phyloP scores from a whole-genome alignment of 106 monocot genomes.

The Platanthera zijinensis region DNA sequence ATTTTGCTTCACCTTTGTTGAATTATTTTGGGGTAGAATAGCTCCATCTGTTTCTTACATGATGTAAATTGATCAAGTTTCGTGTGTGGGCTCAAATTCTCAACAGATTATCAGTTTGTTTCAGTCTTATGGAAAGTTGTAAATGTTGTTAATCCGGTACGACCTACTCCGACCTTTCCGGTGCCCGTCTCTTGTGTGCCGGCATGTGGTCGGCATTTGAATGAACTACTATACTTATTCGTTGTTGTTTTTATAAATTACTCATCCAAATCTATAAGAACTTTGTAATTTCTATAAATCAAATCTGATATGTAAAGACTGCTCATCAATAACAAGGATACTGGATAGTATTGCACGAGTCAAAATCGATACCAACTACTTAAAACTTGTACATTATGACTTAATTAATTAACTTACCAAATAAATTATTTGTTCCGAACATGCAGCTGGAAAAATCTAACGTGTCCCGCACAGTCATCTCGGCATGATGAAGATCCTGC shows the following conservation, averaged over 20 bases:
- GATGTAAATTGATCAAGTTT: neutral
- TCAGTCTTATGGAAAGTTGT: neutral
- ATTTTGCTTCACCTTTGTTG: neutral
- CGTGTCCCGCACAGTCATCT: constrained; percentile 75
- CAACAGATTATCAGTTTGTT: neutral
- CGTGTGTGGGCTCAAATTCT: neutral
- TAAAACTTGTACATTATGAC: neutral
- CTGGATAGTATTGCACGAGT: neutral
- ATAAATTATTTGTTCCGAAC: constrained; percentile 19
- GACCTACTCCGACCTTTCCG: neutral
- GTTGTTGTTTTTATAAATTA: neutral
- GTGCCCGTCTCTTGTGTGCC: neutral
- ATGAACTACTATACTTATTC: neutral
- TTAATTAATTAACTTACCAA: constrained; percentile 13
- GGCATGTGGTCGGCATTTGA: neutral
- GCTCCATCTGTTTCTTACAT: neutral
- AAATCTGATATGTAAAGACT: neutral
- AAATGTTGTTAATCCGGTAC: neutral
- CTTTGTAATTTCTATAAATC: neutral
- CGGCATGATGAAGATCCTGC: constrained; percentile 67
- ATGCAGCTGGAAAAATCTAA: constrained; percentile 39
- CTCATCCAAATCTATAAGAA: neutral
- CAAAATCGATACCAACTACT: neutral
- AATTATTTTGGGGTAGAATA: neutral
- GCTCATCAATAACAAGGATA: neutral